These are phyloP conservation scores for Kingdonia uniflora DNA, from an alignment of 164 flowering plant species.

Conservation along the genomic window DNA sequence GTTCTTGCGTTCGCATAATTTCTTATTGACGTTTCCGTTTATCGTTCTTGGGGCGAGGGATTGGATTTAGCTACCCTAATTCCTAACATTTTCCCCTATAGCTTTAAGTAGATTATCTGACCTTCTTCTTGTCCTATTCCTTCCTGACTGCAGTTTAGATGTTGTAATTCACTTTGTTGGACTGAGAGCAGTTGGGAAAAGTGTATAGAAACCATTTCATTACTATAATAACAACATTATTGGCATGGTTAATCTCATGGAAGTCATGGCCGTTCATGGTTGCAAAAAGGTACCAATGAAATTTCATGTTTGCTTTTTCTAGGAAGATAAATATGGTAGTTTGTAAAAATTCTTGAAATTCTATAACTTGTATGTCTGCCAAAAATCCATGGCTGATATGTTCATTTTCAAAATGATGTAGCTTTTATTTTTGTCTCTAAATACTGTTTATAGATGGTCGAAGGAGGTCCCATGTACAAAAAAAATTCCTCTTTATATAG, in stretches of 20 bases:
- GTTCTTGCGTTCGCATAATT: too few relatives aligned
- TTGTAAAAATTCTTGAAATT: background rate
- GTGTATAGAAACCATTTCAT: constrained; percentile 76
- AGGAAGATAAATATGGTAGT: background rate
- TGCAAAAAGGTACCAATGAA: constrained; percentile 61
- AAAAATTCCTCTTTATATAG: constrained; percentile 62
- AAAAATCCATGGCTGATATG: background rate
- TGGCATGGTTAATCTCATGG: constrained; percentile 72
- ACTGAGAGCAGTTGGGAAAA: constrained; percentile 95
- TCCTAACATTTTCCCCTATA: too few relatives aligned
- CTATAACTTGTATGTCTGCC: background rate
- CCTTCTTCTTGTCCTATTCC: too few relatives aligned
- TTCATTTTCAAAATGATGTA: constrained; percentile 30
- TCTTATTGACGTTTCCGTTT: too few relatives aligned
- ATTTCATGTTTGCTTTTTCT: background rate
- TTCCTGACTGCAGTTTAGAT: constrained; percentile 78
- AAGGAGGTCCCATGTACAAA: constrained; percentile 97
- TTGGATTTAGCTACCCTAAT: too few relatives aligned
- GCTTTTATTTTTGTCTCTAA: constrained; percentile 97
- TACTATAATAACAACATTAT: constrained; percentile 77
- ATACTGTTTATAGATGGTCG: constrained; percentile 97
- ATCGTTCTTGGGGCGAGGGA: too few relatives aligned
- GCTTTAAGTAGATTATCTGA: too few relatives aligned
- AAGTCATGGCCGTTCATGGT: constrained; percentile 83
- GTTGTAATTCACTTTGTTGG: constrained; percentile 99